Evolutionary conservation across 148 eudicot genomes (phyloP).

Genomic region (Gaultheria prostrata): DNA sequence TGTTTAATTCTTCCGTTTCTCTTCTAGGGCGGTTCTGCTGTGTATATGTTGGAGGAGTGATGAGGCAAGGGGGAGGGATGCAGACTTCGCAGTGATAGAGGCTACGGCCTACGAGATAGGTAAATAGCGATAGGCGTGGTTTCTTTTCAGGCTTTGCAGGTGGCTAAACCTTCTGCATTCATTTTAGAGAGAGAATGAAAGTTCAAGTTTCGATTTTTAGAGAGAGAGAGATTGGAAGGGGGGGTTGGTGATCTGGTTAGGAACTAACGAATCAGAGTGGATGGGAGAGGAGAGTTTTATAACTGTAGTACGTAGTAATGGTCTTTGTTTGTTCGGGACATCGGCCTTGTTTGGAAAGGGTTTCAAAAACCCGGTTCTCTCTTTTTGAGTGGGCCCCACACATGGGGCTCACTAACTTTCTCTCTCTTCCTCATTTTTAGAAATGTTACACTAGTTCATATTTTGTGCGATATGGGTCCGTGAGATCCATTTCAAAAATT

Average conservation of each 20-base stretch:
- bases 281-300: constrained; percentile 29
- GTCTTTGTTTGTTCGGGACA: neutral
- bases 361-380: no score
- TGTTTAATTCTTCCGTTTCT: neutral
- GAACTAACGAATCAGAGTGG: constrained; percentile 12
- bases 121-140: constrained; percentile 2
- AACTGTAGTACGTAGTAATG: no score
- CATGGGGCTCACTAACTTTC: no score
- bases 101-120: neutral
- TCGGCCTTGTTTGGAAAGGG: no score
- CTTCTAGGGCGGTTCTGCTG: no score
- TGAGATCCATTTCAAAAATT: no score
- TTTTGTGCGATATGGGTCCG: no score
- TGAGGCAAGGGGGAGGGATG: neutral
- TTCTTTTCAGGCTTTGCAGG: constrained; percentile 23
- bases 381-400: no score
- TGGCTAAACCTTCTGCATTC: neutral
- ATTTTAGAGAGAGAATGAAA: constrained; percentile 21
- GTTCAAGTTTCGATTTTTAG: neutral
- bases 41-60: no score
- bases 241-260: constrained; percentile 3
- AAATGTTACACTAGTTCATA: no score
- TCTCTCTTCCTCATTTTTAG: no score
- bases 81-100: neutral
- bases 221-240: constrained; percentile 21